A percentile compares a stretch with the other conserved stretches of the same genome.
Evolutionary conservation across 805 yeast genomes (phyloP).

Genomic region (Saturnispora quitensis): DNA sequence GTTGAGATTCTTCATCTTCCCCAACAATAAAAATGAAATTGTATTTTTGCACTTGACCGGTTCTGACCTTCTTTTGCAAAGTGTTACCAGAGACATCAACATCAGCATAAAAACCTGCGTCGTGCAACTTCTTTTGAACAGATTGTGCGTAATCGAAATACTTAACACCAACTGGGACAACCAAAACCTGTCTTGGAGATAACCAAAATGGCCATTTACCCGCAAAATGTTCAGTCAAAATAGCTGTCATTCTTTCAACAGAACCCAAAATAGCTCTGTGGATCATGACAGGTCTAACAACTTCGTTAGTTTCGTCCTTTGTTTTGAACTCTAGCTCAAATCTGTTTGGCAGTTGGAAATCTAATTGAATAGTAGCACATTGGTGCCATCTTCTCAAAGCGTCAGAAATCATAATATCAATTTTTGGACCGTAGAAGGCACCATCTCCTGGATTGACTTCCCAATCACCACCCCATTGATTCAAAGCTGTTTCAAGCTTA

Average conservation of each 20-base stretch:
- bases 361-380: slow-evolving; percentile 97
- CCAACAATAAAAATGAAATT: slow-evolving; percentile 97
- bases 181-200: slow-evolving; percentile 96
- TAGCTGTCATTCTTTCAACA: slow-evolving; percentile 98
- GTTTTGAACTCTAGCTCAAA: slow-evolving; percentile 84
- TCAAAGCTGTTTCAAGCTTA: slow-evolving; percentile 73
- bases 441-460: slow-evolving; percentile 96
- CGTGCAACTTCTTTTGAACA: slow-evolving; percentile 60
- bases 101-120: slow-evolving; percentile 81
- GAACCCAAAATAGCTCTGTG: slow-evolving; percentile 98
- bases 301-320: slow-evolving; percentile 48
- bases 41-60: slow-evolving; percentile 88
- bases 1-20: slow-evolving; percentile 75
- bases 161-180: slow-evolving; percentile 94
- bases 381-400: slow-evolving; percentile 96
- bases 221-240: slow-evolving; percentile 93
- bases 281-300: slow-evolving; percentile 93
- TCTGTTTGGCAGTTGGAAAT: slow-evolving; percentile 94
- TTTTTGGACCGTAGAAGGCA: slow-evolving; percentile 93
- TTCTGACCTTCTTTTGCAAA: slow-evolving; percentile 95
- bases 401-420: slow-evolving; percentile 91
- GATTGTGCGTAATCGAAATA: slow-evolving; percentile 84
- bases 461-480: slow-evolving; percentile 85
- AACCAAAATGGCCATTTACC: slow-evolving; percentile 99
- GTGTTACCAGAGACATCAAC: slow-evolving; percentile 93